phyloP scores from a whole-genome alignment of 345 rosid species.

The Aethionema arabicum region DNA sequence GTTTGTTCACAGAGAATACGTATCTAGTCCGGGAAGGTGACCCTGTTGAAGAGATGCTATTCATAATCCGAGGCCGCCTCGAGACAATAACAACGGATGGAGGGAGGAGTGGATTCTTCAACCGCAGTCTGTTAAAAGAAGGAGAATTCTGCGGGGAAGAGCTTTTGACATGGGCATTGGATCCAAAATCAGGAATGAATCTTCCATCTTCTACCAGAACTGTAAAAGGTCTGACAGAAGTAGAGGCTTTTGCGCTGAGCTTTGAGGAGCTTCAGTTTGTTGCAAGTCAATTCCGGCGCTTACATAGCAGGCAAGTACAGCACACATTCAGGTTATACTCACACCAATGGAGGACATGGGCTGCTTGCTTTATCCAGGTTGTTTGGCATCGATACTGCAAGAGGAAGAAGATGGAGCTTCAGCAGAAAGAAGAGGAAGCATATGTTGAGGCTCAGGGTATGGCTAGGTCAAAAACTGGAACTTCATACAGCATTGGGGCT shows the following conservation, averaged over 20 bases:
- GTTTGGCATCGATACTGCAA: conserved; percentile 88
- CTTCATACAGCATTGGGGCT: conserved; percentile 58
- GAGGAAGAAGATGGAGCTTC: conserved; percentile 74
- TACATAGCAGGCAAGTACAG: conserved; percentile 70
- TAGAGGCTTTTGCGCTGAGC: conserved; percentile 66
- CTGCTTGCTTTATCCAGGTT: conserved; percentile 93
- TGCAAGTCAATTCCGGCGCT: conserved; percentile 35
- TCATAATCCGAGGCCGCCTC: conserved; percentile 87
- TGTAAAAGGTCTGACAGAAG: conserved; percentile 54
- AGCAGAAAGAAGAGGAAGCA: conserved; percentile 58
- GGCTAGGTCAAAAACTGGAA: conserved; percentile 13
- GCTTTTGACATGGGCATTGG: conserved; percentile 96
- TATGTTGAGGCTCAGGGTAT: conserved; percentile 43
- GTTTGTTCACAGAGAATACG: conserved; percentile 73
- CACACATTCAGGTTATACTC: conserved; percentile 96
- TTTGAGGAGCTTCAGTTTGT: conserved; percentile 51
- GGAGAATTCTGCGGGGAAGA: conserved; percentile 99
- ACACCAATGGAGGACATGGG: conserved; percentile 99
- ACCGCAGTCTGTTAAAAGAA: conserved; percentile 66
- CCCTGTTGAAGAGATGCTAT: conserved; percentile 95
- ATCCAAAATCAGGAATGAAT: conserved; percentile 74
- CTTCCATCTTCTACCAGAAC: conserved; percentile 94
- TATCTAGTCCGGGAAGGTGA: conserved; percentile 91
- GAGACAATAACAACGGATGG: conserved; percentile 94
- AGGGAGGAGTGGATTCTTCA: conserved; percentile 95